phyloP scores from a whole-genome alignment of 1,284 basidiomycete genomes.

The Ustilago bromivora region DNA sequence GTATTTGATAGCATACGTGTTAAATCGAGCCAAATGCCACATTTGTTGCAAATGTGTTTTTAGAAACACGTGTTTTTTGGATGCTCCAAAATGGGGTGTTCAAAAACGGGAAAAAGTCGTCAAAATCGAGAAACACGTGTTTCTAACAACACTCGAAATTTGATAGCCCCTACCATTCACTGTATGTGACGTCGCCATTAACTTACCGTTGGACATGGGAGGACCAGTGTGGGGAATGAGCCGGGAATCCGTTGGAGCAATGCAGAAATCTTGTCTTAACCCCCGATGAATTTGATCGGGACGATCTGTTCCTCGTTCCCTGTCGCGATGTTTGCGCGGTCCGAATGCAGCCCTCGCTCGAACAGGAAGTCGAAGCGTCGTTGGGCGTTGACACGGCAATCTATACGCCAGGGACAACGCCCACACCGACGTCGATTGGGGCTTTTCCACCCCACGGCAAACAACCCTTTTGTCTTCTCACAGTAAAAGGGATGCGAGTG shows the following conservation, averaged over 20 bases:
- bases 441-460: slow-evolving; percentile 12
- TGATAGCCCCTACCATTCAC: too few relatives aligned
- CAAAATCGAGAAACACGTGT: too few relatives aligned
- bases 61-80: too few relatives aligned
- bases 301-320: background rate
- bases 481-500: background rate
- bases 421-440: slow-evolving; percentile 14
- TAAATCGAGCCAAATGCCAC: too few relatives aligned
- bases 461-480: background rate
- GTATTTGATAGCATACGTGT: too few relatives aligned
- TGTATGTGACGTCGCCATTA: background rate
- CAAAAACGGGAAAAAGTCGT: too few relatives aligned
- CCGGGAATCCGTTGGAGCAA: background rate
- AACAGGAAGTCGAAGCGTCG: background rate
- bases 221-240: slow-evolving; percentile 1
- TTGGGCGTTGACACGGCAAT: slow-evolving; percentile 21
- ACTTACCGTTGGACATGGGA: background rate
- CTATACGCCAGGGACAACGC: background rate
- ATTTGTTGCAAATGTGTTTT: too few relatives aligned
- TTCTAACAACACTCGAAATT: too few relatives aligned
- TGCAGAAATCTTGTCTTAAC: background rate
- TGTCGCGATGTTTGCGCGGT: slow-evolving; percentile 8
- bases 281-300: background rate
- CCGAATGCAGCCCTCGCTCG: background rate
- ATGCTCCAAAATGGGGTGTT: too few relatives aligned